Base-by-base conservation (phyloP, 2,329 filamentous ascomycete genomes). In the Alternaria viburni region DNA sequence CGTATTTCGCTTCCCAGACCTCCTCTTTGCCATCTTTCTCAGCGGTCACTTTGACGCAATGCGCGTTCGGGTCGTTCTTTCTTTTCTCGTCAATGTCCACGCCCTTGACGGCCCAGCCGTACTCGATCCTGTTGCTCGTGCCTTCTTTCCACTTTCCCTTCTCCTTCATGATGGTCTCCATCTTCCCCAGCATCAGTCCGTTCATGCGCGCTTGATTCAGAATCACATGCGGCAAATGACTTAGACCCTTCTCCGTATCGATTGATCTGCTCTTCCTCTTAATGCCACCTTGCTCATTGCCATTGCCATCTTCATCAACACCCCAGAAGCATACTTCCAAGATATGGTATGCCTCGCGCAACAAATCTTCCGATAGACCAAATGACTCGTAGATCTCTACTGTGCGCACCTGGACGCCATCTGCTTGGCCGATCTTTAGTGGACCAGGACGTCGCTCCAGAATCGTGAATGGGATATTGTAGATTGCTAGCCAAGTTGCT, bases 301-400 rank as follows among this genome's bases (percentile, higher is more conserved):
- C 74, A 1, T 67, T 68, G 2, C 19, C 57, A 13, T 60, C 64
- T 1, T 73, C 70, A n/a, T 73, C 74, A 61, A 60, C 77, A 7
- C 66, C 71, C 83, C 83, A 84, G 65, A 84, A 84, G 9, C 81
- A 81, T 17, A 91, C 87, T 79, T 91, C 90, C 3, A 90, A 81
- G 74, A 91, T 87, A 69, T 89, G 88, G 71, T 90, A 90, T 2
- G 86, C 84, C 69, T 92, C 89, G 21, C 87, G 86, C 81, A 89
- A 87, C 4, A 86, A 83, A 9, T 86, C 82, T 62, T 91, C 86
- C 2, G 83, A 87, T 46, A 93, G 84, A 1, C 87, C 90, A 65
- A 93, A 90, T 7, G 86, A 88, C 69, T 93, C 89, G 59, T 93
- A 87, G n/a, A 93, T 91, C 76, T 93, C 89, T 2, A 92, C 81